phyloP scores from a whole-genome alignment of 2,329 filamentous ascomycete genomes.

The Fusarium citri region DNA sequence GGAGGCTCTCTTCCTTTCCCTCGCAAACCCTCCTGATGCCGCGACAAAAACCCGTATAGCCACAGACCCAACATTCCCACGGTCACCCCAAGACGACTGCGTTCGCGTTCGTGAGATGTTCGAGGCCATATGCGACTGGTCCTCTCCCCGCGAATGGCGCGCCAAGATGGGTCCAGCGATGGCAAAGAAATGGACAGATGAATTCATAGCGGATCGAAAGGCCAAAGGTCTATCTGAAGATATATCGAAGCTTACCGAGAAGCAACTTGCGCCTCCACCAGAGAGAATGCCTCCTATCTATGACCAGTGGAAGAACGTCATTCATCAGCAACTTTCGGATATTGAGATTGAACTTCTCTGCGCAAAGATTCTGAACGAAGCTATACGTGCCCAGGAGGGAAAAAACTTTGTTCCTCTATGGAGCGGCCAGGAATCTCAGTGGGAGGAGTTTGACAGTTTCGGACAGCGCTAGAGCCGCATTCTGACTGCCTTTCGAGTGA shows the following conservation, averaged over 20 bases:
- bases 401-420: constrained; percentile 37
- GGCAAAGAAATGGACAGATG: constrained; percentile 19
- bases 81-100: neutral
- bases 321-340: constrained; percentile 32
- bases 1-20: constrained; percentile 8
- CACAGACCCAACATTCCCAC: constrained; percentile 26
- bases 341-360: constrained; percentile 41
- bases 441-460: constrained; percentile 42
- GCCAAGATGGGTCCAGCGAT: constrained; percentile 32
- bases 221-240: constrained; percentile 1
- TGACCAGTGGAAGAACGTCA: constrained; percentile 39
- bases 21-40: neutral
- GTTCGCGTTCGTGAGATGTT: constrained; percentile 26
- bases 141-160: constrained; percentile 32
- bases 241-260: constrained; percentile 15
- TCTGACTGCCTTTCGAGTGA: constrained; percentile 39
- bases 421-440: constrained; percentile 40
- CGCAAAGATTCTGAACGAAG: constrained; percentile 38
- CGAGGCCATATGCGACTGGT: constrained; percentile 39
- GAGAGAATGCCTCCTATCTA: constrained; percentile 23
- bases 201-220: neutral
- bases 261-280: constrained; percentile 24
- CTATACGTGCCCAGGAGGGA: constrained; percentile 35
- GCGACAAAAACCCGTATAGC: neutral
- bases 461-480: constrained; percentile 43